Evolutionary conservation across 768 basidiomycete genomes (phyloP).

Genomic region (Psilocybe tampanensis): DNA sequence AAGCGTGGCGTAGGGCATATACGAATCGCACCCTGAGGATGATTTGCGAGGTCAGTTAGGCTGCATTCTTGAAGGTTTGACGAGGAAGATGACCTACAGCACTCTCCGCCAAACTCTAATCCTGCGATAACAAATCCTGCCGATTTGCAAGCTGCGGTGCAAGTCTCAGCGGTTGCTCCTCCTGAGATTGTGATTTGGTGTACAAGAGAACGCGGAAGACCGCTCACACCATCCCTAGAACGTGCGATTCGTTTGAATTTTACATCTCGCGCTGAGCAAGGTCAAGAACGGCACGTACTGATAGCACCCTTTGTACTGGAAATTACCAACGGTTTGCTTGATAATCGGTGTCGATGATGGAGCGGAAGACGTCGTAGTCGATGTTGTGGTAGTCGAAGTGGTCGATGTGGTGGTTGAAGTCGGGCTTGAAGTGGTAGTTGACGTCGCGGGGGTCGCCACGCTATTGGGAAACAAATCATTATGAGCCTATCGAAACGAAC

Average conservation of each 20-base stretch:
- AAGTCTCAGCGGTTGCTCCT: slow-evolving; percentile 15
- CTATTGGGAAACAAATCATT: no score
- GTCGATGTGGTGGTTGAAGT: neutral
- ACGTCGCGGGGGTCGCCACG: neutral
- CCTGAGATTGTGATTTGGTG: slow-evolving; percentile 7
- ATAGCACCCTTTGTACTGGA: slow-evolving; percentile 17
- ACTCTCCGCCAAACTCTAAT: slow-evolving; percentile 19
- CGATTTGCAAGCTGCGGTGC: slow-evolving; percentile 15
- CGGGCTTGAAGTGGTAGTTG: neutral
- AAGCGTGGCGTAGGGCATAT: slow-evolving; percentile 13
- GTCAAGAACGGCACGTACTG: slow-evolving; percentile 1
- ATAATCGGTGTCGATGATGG: slow-evolving; percentile 10
- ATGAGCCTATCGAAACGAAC: no score
- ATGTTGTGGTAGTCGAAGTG: neutral
- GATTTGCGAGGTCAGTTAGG: neutral
- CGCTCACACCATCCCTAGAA: slow-evolving; percentile 14
- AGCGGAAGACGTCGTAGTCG: neutral
- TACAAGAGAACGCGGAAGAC: slow-evolving; percentile 9
- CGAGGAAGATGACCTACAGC: slow-evolving; percentile 9
- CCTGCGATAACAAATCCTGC: slow-evolving; percentile 17
- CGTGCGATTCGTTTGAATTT: neutral
- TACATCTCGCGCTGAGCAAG: neutral
- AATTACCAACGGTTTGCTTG: slow-evolving; percentile 11
- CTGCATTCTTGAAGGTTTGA: neutral
- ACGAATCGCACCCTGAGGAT: slow-evolving; percentile 17